Evolutionary conservation across 2,329 filamentous ascomycete genomes (phyloP), one percentile per base, ranked within the genome.

Genomic region (Fusarium sp.): DNA sequence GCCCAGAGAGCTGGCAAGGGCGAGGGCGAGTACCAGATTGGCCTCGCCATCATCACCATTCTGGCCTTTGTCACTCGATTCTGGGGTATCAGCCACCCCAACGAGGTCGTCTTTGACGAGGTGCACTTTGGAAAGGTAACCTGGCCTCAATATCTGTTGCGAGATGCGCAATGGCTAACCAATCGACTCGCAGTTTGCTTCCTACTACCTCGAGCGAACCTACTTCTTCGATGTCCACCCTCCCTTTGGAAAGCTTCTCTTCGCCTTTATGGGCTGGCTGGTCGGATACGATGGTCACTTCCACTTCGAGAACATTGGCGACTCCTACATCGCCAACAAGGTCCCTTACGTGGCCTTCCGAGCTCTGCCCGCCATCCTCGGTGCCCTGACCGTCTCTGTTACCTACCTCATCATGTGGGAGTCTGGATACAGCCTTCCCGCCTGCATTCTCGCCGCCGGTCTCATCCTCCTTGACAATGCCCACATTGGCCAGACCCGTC

Each of bases 171-270:
- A 70, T 66, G 35, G 65, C 73, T 72, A 64, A 76, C 67, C 50
- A 56, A 63, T 71, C 10, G 24, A 24, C 35, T 22, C 31, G 13
- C 77, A 93, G 91, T 93, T 93, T 80, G 91, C 91, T 65, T 93
- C 91, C 11, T 93, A 91, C 82, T 99, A 99, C 83, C 92, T 99
- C 78, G 93, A 98, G 86, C 93, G 95, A 79, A 98, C 95, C 72
- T 99, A 98, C 87, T 99, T 99, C 89, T 99, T 99, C 91, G 96
- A 99, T 86, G 96, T 99, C 64, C 96, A 99, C 84, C 96, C 96
- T 77, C 96, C 96, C 18, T 97, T 99, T 79, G 96, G 94, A 84
- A 99, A 99, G 88, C 94, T 99, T 70, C 92, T 99, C 60, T 98
- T 98, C 82, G 96, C 95, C 77, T 91, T 98, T 75, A 95, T 98